Conservation (phyloP, 2,329 filamentous ascomycete genomes). For the Fusarium vanettenii region DNA sequence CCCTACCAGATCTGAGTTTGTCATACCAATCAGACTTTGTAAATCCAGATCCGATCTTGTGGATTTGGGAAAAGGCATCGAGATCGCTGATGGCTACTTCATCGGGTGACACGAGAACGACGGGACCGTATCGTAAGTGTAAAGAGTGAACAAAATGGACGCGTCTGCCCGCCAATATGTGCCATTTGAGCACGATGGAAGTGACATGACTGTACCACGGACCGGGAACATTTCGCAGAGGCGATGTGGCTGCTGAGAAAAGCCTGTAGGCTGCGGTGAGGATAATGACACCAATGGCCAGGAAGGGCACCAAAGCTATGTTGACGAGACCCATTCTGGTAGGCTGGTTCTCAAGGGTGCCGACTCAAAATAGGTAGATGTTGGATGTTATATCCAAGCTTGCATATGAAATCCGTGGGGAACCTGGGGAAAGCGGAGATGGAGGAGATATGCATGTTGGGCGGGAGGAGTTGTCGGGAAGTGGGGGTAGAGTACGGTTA, state of each 20-base stretch:
- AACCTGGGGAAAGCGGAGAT: neutral
- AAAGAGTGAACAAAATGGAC: conserved; percentile 20
- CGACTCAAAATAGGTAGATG: neutral
- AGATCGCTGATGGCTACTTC: conserved; percentile 17
- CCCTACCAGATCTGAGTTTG: neutral
- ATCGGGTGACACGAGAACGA: conserved; percentile 7
- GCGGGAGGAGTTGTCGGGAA: neutral
- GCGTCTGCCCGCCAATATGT: neutral
- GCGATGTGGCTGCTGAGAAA: neutral
- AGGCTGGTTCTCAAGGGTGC: neutral
- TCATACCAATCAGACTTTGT: conserved; percentile 30
- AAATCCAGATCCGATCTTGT: conserved; percentile 29
- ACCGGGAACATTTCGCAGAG: neutral
- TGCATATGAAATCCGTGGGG: neutral
- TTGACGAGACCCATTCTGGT: neutral
- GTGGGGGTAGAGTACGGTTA: neutral
- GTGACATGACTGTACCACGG: conserved; percentile 24
- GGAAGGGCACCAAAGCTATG: neutral
- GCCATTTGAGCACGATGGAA: neutral
- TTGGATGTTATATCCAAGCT: neutral
- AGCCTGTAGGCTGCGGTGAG: neutral
- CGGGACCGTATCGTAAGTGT: conserved; percentile 1
- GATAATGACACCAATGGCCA: neutral
- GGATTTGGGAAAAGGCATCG: conserved; percentile 15
- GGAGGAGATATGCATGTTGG: neutral